These are phyloP conservation scores for Vaccinium vitisidaea DNA, from an alignment of 148 eudicot genomes.

Conservation along the genomic window DNA sequence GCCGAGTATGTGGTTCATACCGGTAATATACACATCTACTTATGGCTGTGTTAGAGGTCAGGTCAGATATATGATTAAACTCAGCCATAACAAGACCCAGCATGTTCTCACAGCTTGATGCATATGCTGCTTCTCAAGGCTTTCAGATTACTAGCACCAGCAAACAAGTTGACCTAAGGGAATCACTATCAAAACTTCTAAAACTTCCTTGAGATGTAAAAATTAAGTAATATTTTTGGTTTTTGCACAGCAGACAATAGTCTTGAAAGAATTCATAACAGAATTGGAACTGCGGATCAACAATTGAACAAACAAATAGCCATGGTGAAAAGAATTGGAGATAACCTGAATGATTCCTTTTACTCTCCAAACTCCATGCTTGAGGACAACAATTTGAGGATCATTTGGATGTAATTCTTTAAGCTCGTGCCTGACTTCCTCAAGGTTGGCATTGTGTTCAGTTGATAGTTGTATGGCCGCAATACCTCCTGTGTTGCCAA, in stretches of 20 bases:
- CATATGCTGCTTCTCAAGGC: background rate
- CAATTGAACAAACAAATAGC: background rate
- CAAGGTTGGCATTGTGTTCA: constrained; percentile 71
- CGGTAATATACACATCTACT: background rate
- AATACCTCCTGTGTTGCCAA: constrained; percentile 40
- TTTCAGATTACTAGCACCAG: background rate
- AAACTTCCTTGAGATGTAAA: background rate
- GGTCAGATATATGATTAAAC: background rate
- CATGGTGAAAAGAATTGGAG: background rate
- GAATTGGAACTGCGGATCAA: background rate
- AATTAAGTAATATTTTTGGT: background rate
- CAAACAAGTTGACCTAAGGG: background rate
- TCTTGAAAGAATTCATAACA: background rate
- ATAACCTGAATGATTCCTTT: constrained; percentile 78
- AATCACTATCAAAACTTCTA: background rate
- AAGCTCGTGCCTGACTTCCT: constrained; percentile 49
- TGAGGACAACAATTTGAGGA: constrained; percentile 65
- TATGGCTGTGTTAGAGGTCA: background rate
- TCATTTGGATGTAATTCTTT: constrained; percentile 57
- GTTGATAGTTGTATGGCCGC: constrained; percentile 62
- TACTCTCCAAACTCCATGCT: constrained; percentile 77
- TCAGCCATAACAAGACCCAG: background rate
- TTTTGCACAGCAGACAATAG: background rate
- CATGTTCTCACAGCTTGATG: background rate
- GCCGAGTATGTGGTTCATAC: background rate